Evolutionary conservation across 768 basidiomycete species (phyloP), one percentile per base, ranked within the genome.

Genomic region (Leccinum variicolor): DNA sequence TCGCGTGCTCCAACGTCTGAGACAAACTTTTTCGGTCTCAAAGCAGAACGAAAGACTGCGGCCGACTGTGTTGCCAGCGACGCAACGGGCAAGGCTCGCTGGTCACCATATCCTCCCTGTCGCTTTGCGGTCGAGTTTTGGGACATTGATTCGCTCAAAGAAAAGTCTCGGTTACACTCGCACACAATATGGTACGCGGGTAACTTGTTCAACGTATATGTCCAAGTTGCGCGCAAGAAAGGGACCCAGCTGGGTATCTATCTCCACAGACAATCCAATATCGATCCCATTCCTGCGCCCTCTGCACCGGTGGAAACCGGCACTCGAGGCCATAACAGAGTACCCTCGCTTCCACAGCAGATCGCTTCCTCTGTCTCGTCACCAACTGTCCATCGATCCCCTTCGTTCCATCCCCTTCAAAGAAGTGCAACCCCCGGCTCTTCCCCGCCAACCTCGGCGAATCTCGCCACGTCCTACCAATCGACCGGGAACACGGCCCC

Each of bases 121-220:
- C 83, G 94, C 21, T 92, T 96, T 67, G 83, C 84, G 9, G 90
- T 93, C 52, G 94, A 96, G 72, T 96, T 96, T 68, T 95, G 90
- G 88, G 88, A 89, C 65, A 80, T 93, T 19, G 87, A 90, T 59
- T 74, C 78, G 33, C 78, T 97, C 39, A 87, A 86, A 57, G 94
- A 96, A 74, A 96, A 94, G 74, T 84, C 85, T 52, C 79, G 92
- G 15, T 72, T 91, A 52, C 86, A 95, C 70, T 92, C 90, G 8
- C 84, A 86, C 54, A 97, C 94, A 3, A 80, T 95, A 53, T 94
- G 91, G 84, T 91, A 94, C 68, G 93, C 89, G 2, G 94, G 94
- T 9, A 92, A 84, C 64, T 75, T 91, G 65, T 94, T 86, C 78
- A 93, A 93, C 61, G 85, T 93, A 2, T 96, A 95, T 65, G 86